A percentile compares a stretch with the other conserved stretches of the same genome.
phyloP scores from a whole-genome alignment of 305 asterid species.

The Lippia alba region DNA sequence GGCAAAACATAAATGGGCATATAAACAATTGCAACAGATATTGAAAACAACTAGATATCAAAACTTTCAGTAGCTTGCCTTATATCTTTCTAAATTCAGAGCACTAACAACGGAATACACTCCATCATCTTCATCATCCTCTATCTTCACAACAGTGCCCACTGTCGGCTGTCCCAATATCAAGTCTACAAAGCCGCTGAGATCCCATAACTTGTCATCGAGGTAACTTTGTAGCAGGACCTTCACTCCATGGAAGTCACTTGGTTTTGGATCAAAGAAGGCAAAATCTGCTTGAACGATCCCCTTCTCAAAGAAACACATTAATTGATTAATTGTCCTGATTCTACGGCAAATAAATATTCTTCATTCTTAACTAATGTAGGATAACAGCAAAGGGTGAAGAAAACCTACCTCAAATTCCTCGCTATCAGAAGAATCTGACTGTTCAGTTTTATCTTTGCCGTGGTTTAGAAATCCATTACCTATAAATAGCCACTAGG shows the following conservation, averaged over 20 bases:
- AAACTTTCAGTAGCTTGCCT: slow-evolving; percentile 54
- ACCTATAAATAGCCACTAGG: slow-evolving; percentile 36
- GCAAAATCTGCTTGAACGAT: slow-evolving; percentile 85
- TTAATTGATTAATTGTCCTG: slow-evolving; percentile 1
- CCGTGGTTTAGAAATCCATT: slow-evolving; percentile 40
- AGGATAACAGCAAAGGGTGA: slow-evolving; percentile 10
- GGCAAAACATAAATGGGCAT: too few species aligned
- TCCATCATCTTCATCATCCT: slow-evolving; percentile 81
- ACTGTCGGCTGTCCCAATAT: slow-evolving; percentile 88
- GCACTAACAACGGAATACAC: slow-evolving; percentile 71
- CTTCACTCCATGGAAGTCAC: slow-evolving; percentile 92
- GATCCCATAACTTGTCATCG: slow-evolving; percentile 79
- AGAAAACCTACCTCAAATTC: slow-evolving; percentile 64
- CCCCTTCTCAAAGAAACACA: slow-evolving; percentile 54
- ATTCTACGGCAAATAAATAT: background rate
- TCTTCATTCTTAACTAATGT: slow-evolving; percentile 8
- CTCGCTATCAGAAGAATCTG: slow-evolving; percentile 68
- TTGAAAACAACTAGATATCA: background rate
- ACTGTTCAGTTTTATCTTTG: slow-evolving; percentile 32
- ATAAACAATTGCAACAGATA: background rate
- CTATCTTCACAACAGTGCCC: slow-evolving; percentile 86
- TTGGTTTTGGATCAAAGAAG: slow-evolving; percentile 87
- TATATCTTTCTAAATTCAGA: slow-evolving; percentile 80
- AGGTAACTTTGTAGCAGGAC: slow-evolving; percentile 76
- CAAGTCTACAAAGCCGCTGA: slow-evolving; percentile 85